These are phyloP conservation scores for Debaryomyces hansenii DNA, from an alignment of 805 yeast genomes.

Conservation along the genomic window DNA sequence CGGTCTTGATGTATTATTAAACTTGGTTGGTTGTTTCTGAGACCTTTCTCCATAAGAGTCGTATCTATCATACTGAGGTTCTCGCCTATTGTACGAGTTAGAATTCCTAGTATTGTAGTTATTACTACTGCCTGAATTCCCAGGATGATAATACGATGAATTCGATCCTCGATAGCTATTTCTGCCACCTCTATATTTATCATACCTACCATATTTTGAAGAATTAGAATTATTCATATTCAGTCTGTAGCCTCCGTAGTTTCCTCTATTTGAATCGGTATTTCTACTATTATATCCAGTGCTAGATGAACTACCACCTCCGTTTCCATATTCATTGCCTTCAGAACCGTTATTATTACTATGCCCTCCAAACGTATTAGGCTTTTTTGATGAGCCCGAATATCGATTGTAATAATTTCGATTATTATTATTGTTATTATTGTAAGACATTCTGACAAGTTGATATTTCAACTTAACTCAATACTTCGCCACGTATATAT, in stretches of 20 bases:
- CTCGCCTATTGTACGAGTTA: slow-evolving; percentile 10
- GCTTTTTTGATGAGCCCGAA: slow-evolving; percentile 2
- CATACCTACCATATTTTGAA: slow-evolving; percentile 6
- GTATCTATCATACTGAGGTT: slow-evolving; percentile 17
- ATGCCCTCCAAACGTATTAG: neutral
- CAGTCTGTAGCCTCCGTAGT: slow-evolving; percentile 8
- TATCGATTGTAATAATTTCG: slow-evolving; percentile 6
- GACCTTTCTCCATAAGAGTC: slow-evolving; percentile 14
- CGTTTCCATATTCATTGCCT: neutral
- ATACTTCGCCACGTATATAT: neutral
- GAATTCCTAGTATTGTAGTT: slow-evolving; percentile 3
- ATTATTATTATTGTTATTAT: slow-evolving; percentile 3
- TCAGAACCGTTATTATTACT: neutral
- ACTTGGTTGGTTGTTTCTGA: slow-evolving; percentile 2
- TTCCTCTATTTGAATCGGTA: slow-evolving; percentile 2
- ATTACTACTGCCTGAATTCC: neutral
- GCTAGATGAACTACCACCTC: neutral
- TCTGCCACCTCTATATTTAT: slow-evolving; percentile 5
- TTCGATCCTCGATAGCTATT: neutral
- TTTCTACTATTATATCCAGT: slow-evolving; percentile 1
- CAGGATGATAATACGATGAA: neutral
- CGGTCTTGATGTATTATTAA: neutral
- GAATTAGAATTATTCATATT: neutral
- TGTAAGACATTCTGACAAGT: slow-evolving; percentile 5
- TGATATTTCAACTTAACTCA: neutral